These are phyloP conservation scores for Diaporthe vexans DNA, from an alignment of 2,329 filamentous ascomycete genomes.

Conservation along the genomic window DNA sequence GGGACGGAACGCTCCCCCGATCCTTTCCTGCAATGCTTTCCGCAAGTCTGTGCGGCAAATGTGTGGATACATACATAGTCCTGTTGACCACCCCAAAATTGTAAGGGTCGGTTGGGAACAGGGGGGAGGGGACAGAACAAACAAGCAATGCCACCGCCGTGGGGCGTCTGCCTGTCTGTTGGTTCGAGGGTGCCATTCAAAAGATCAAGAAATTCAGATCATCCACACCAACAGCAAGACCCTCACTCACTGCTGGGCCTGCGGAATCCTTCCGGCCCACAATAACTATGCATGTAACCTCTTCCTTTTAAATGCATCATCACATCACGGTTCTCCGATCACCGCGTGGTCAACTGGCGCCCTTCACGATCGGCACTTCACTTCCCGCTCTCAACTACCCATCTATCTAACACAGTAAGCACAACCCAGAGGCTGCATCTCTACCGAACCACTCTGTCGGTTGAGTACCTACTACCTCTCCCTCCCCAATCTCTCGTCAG, in stretches of 20 bases:
- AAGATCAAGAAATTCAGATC: background rate
- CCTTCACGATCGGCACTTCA: conserved; percentile 4
- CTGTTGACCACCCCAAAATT: background rate
- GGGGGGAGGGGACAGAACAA: background rate
- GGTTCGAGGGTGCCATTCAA: background rate
- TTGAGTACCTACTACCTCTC: background rate
- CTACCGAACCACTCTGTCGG: background rate
- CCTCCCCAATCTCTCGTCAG: background rate
- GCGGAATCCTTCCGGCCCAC: conserved; percentile 24
- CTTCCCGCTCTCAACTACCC: background rate
- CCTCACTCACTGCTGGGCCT: background rate
- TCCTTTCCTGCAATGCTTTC: conserved; percentile 3
- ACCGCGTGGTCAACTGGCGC: background rate
- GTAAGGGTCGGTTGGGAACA: background rate
- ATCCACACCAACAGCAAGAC: background rate
- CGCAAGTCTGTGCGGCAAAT: background rate
- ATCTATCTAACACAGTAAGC: background rate
- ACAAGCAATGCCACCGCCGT: background rate
- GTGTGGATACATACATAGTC: background rate
- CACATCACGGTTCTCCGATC: background rate
- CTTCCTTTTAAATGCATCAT: conserved; percentile 24
- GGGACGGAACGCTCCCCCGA: conserved; percentile 12
- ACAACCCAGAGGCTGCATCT: background rate
- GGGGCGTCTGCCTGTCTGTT: conserved; percentile 9
- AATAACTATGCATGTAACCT: conserved; percentile 9